Percentiles rank a stretch among this genome's conserved stretches.
These are phyloP conservation scores for Russula dissimulans DNA, from an alignment of 768 basidiomycete genomes.

Conservation along the genomic window DNA sequence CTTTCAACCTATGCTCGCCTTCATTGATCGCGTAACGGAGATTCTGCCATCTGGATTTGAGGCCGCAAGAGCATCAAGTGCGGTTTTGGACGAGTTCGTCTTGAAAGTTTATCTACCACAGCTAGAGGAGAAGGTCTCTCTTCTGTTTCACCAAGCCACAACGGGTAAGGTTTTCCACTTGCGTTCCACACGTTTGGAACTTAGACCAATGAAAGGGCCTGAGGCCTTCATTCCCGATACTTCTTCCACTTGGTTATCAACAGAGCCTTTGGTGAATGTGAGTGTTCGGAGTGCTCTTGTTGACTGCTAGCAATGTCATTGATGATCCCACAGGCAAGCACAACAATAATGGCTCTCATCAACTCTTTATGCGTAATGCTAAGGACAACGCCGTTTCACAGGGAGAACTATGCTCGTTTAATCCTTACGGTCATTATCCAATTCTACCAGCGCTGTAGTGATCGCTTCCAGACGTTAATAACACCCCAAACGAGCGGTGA, in stretches of 20 bases:
- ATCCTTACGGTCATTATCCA: slow-evolving; percentile 92
- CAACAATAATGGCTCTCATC: slow-evolving; percentile 78
- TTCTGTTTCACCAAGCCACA: slow-evolving; percentile 78
- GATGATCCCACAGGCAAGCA: slow-evolving; percentile 50
- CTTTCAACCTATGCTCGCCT: slow-evolving; percentile 89
- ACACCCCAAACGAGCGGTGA: slow-evolving; percentile 30
- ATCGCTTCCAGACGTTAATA: slow-evolving; percentile 72
- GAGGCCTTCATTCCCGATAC: slow-evolving; percentile 86
- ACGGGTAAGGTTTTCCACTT: slow-evolving; percentile 39
- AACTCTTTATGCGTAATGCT: slow-evolving; percentile 91
- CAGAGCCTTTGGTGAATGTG: slow-evolving; percentile 75
- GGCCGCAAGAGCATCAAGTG: slow-evolving; percentile 52
- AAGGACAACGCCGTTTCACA: slow-evolving; percentile 84
- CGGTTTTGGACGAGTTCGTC: slow-evolving; percentile 87
- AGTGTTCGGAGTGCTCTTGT: neutral
- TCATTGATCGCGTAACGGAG: slow-evolving; percentile 63
- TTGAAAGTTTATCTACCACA: slow-evolving; percentile 88
- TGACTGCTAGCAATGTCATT: neutral
- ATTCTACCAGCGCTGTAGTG: slow-evolving; percentile 90
- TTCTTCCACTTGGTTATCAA: slow-evolving; percentile 50
- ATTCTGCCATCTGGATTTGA: slow-evolving; percentile 68
- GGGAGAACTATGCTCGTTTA: slow-evolving; percentile 88
- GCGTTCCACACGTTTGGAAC: neutral
- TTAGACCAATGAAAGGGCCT: slow-evolving; percentile 39
- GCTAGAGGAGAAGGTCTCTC: slow-evolving; percentile 86